Evolutionary conservation across 2,329 filamentous ascomycete species (phyloP), one percentile per base, ranked within the genome.

Genomic region (Anisogramma anomala): DNA sequence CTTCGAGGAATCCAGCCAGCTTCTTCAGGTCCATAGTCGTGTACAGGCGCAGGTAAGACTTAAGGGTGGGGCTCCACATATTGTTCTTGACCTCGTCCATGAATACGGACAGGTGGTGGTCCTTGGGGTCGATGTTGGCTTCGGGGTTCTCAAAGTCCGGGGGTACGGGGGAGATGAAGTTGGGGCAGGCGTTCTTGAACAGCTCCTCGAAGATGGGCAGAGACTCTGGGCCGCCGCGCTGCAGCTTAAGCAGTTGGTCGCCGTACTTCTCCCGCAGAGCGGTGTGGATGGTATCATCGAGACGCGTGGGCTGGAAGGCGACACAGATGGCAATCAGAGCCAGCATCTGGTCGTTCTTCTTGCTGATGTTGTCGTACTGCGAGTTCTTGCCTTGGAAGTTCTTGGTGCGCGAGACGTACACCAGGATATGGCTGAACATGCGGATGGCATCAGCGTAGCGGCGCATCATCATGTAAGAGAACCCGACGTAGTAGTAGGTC

Each of bases 391-490:
- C 27, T 69, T 98, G 91, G 79, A 96, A 96, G 75, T 96, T 96
- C 84, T 98, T 98, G 60, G 91, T 98, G 57, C 91, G 77, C 53
- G 87, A 94, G 52, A 98, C 88, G 68, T 96, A 98, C 68, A 98
- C 83, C 55, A 98, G 79, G 65, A 98, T 98, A 76, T 98, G 91
- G 74, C 85, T 94, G 79, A 98, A 98, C 82, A 95, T 94, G 74
- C 89, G 87, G 69, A 98, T 95, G 64, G 91, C 91, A 66, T 98
- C 91, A 66, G 87, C 85, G 63, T 98, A 98, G 61, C 91, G 85
- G 69, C 91, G 87, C 85, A 96, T 94, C 91, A 98, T 98, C 89
- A 98, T 96, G 82, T 98, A 98, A 53, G 86, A 94, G 79, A 98
- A 98, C 54, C 91, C 91, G 49, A 98, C 89, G 64, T 96, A 96